These are phyloP conservation scores for Purshia tridentata DNA, from an alignment of 306 rosid genomes.

Conservation along the genomic window DNA sequence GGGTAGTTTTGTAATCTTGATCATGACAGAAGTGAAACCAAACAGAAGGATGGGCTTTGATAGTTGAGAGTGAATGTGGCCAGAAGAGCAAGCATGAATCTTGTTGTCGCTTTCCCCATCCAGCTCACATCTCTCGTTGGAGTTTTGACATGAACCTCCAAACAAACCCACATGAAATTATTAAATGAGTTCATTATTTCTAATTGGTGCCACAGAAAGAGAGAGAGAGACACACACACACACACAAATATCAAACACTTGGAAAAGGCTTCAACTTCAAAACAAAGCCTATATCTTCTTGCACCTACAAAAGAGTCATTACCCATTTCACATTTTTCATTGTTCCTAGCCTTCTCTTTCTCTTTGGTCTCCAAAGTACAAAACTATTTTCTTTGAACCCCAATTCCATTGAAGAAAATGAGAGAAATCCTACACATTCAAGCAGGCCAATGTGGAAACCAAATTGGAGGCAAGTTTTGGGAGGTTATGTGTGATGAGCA, in stretches of 20 bases:
- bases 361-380: background rate
- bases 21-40: conserved; percentile 49
- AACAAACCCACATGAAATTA: conserved; percentile 73
- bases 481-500: conserved; percentile 91
- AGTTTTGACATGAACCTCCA: conserved; percentile 53
- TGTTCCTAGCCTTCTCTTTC: conserved; percentile 7
- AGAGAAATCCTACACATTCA: conserved; percentile 90
- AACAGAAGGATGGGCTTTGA: conserved; percentile 44
- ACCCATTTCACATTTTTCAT: conserved; percentile 9
- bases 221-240: background rate
- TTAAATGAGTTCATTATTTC: conserved; percentile 35
- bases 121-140: conserved; percentile 67
- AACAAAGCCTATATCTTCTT: conserved; percentile 7
- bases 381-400: background rate
- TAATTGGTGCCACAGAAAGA: background rate
- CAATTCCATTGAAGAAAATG: conserved; percentile 39
- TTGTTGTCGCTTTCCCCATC: conserved; percentile 67
- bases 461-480: conserved; percentile 88
- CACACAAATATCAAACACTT: conserved; percentile 18
- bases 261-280: conserved; percentile 2
- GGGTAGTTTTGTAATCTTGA: conserved; percentile 29
- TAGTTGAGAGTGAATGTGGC: conserved; percentile 39
- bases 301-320: conserved; percentile 48
- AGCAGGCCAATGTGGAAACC: conserved; percentile 93
- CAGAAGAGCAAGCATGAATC: conserved; percentile 43